These are phyloP conservation scores for Grifola frondosa DNA, from an alignment of 1,284 basidiomycete species.

Conservation along the genomic window DNA sequence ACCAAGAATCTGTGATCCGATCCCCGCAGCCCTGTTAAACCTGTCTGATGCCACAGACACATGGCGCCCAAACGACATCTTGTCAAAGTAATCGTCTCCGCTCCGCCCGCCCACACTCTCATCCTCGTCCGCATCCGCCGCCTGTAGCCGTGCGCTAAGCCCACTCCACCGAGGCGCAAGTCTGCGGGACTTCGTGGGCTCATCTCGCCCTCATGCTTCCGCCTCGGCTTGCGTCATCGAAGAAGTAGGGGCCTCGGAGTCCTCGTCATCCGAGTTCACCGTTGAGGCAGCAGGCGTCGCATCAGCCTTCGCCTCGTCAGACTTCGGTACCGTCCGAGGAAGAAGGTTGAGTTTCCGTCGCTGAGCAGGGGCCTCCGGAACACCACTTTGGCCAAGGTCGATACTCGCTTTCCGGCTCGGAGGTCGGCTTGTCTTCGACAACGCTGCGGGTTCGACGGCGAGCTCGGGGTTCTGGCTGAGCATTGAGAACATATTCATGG, in stretches of 20 bases:
- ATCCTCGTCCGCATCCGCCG: constrained; percentile 55
- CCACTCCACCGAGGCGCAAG: constrained; percentile 52
- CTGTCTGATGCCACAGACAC: constrained; percentile 65
- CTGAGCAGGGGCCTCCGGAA: constrained; percentile 44
- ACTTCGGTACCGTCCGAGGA: constrained; percentile 56
- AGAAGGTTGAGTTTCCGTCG: constrained; percentile 74
- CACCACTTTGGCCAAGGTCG: constrained; percentile 39
- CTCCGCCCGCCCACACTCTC: constrained; percentile 41
- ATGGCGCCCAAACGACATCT: constrained; percentile 57
- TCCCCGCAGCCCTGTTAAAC: constrained; percentile 37
- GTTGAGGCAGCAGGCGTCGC: constrained; percentile 54
- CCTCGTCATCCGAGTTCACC: constrained; percentile 53
- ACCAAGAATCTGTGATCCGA: constrained; percentile 32
- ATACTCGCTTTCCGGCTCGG: constrained; percentile 53
- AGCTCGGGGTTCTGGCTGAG: constrained; percentile 62
- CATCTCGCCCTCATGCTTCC: constrained; percentile 55
- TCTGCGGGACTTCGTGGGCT: constrained; percentile 42
- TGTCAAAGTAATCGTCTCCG: constrained; percentile 69
- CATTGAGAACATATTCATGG: constrained; percentile 88
- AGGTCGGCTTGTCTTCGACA: constrained; percentile 48
- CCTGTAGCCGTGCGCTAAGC: constrained; percentile 56
- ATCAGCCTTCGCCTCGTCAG: constrained; percentile 41
- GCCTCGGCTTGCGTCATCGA: constrained; percentile 73
- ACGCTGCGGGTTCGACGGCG: constrained; percentile 49
- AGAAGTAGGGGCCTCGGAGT: constrained; percentile 35